Percentiles rank a stretch among this genome's conserved stretches.
These are phyloP conservation scores for Coprinellus aureogranulatus DNA, from an alignment of 768 basidiomycete genomes.

Conservation along the genomic window DNA sequence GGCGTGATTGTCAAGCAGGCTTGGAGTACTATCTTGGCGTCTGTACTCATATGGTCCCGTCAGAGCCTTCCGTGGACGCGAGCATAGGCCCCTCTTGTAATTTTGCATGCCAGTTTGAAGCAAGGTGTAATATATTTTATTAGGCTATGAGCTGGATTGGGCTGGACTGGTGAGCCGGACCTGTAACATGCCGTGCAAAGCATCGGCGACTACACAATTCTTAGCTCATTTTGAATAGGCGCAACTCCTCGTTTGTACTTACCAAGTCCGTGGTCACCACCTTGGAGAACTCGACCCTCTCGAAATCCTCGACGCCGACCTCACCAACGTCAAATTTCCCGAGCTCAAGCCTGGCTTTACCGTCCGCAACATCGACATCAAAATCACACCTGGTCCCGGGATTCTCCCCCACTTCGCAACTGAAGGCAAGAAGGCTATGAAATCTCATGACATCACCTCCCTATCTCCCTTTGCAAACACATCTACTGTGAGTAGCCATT, in stretches of 20 bases:
- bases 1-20: too few species aligned
- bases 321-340: conserved; percentile 72
- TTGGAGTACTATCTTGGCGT: too few species aligned
- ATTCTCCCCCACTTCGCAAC: conserved; percentile 94
- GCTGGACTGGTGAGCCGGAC: too few species aligned
- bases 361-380: conserved; percentile 90
- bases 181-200: too few species aligned
- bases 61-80: too few species aligned
- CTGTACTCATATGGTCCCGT: too few species aligned
- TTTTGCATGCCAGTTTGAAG: too few species aligned
- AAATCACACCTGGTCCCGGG: conserved; percentile 92
- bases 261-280: conserved; percentile 98
- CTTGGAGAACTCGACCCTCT: conserved; percentile 94
- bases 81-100: too few species aligned
- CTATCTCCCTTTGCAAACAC: too few species aligned
- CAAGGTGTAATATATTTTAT: too few species aligned
- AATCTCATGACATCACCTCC: conserved; percentile 87
- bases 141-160: too few species aligned
- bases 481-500: conserved; percentile 79
- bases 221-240: conserved; percentile 49
- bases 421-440: conserved; percentile 83
- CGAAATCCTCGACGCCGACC: conserved; percentile 87
- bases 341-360: conserved; percentile 95
- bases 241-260: conserved; percentile 96
- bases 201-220: too few species aligned